These are phyloP conservation scores for Sphaerobolus stellatus DNA, from an alignment of 1,284 basidiomycete species.

Conservation along the genomic window DNA sequence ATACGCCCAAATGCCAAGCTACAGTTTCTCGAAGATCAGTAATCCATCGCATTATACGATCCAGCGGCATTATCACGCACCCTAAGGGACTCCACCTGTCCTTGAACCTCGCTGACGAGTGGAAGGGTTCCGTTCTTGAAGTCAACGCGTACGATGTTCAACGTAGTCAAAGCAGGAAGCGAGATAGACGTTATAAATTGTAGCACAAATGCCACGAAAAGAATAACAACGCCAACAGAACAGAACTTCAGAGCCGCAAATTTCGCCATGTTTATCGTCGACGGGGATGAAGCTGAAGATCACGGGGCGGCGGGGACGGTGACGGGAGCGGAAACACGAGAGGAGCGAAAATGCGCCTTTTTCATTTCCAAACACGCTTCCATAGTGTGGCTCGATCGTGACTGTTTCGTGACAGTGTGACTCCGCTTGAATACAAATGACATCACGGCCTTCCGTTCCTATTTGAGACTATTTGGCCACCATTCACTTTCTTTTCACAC, in stretches of 20 bases:
- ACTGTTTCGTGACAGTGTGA: too few relatives aligned
- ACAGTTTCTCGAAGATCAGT: conserved; percentile 1
- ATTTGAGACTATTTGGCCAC: too few relatives aligned
- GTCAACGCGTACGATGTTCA: conserved; percentile 63
- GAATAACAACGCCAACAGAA: conserved; percentile 61
- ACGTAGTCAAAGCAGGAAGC: conserved; percentile 58
- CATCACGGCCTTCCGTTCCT: too few relatives aligned
- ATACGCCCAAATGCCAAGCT: conserved; percentile 64
- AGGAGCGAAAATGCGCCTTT: too few relatives aligned
- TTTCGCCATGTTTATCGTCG: too few relatives aligned
- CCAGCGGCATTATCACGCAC: conserved; percentile 42
- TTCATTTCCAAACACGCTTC: too few relatives aligned
- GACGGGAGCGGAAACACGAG: too few relatives aligned
- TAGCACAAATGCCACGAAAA: conserved; percentile 62
- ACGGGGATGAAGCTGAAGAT: too few relatives aligned
- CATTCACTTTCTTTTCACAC: too few relatives aligned
- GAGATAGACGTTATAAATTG: conserved; percentile 68
- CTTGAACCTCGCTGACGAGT: conserved; percentile 28
- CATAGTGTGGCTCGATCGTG: too few relatives aligned
- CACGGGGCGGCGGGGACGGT: too few relatives aligned
- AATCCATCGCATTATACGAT: conserved; percentile 11
- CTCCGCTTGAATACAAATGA: too few relatives aligned
- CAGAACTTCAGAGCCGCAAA: conserved; percentile 61
- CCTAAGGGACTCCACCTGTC: conserved; percentile 46
- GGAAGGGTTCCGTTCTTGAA: conserved; percentile 38